Evolutionary conservation across 352 stramenopile genomes (phyloP), one percentile per base, ranked within the genome.

Genomic region (Phytophthora foliorum): DNA sequence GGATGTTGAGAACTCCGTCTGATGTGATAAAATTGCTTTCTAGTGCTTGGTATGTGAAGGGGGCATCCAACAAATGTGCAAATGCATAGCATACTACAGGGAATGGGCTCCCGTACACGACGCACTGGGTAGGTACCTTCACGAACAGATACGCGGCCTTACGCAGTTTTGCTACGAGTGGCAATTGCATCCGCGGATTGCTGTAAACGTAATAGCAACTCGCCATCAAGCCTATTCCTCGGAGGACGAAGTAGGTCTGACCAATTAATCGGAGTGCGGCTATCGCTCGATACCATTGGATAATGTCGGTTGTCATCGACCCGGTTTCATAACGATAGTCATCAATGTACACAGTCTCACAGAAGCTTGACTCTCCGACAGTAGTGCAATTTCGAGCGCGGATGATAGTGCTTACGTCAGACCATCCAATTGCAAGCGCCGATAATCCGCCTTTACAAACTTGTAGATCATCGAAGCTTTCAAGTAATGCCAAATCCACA

Each of bases 31-130:
- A 82, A 1, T 63, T 48, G 4, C 52, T 42, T 16, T 71, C 59
- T 0, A 80, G 51, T 0, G 77, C 25, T 19, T 72, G 38, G 60
- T 85, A 83, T 4, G 70, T 65, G 10, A 76, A 59, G 0, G 70
- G 53, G 6, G 72, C 73, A 46, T 89, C 80, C 8, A 82, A 66
- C 7, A 71, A 24, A 39, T 89, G 78, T 0, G 80, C 77, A 3
- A 78, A 11, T 2, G 69, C 53, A 62, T 86, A 89, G 58, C 69
- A 78, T 6, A 68, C 10, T 6, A 85, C 71, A 0, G 80, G 80
- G 19, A 86, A 71, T 1, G 56, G 53, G 19, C 74, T 80, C 10
- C 78, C 78, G 48, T 78, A 85, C 19, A 86, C 62, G 13, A 88
- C 61, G 22, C 72, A 76, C 48, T 88, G 77, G 13, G 25, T 79